A percentile compares a stretch with the other conserved stretches of the same genome.
These are phyloP conservation scores for Gossypium davidsonii DNA, from an alignment of 441 rosid genomes.

Conservation along the genomic window DNA sequence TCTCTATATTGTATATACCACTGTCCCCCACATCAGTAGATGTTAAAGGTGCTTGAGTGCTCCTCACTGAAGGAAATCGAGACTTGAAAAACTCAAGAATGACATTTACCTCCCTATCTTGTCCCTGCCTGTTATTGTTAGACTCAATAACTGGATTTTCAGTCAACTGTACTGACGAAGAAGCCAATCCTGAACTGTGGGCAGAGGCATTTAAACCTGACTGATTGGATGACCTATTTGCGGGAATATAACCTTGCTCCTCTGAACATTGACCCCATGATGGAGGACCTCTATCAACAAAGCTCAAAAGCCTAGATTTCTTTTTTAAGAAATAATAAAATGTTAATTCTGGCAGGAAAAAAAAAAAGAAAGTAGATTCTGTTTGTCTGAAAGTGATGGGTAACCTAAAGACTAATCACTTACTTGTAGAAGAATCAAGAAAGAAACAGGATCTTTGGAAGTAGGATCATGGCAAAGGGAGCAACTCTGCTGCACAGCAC, in stretches of 20 bases:
- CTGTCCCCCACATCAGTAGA: conserved; percentile 37
- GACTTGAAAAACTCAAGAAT: conserved; percentile 54
- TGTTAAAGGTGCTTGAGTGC: conserved; percentile 33
- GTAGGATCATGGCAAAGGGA: conserved; percentile 86
- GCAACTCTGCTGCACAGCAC: conserved; percentile 58
- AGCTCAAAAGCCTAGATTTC: conserved; percentile 92
- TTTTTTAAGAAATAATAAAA: conserved; percentile 27
- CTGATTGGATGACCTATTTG: conserved; percentile 30
- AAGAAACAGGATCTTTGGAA: conserved; percentile 74
- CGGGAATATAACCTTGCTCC: conserved; percentile 23
- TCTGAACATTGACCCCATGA: conserved; percentile 59
- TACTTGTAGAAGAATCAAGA: conserved; percentile 91
- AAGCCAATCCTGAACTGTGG: conserved; percentile 31
- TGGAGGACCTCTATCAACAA: conserved; percentile 65
- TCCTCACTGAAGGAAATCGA: conserved; percentile 43
- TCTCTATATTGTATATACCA: conserved; percentile 28
- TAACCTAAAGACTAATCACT: conserved; percentile 20
- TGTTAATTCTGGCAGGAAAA: conserved; percentile 13
- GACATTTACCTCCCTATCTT: conserved; percentile 39
- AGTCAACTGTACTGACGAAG: conserved; percentile 37
- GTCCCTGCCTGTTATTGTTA: conserved; percentile 37
- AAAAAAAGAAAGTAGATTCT: background rate
- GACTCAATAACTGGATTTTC: conserved; percentile 50
- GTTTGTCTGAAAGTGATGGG: conserved; percentile 10
- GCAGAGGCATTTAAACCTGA: conserved; percentile 26